Percentiles rank a stretch among this genome's conserved stretches.
Evolutionary conservation across 306 rosid genomes (phyloP).

Genomic region (Trifolium repens): DNA sequence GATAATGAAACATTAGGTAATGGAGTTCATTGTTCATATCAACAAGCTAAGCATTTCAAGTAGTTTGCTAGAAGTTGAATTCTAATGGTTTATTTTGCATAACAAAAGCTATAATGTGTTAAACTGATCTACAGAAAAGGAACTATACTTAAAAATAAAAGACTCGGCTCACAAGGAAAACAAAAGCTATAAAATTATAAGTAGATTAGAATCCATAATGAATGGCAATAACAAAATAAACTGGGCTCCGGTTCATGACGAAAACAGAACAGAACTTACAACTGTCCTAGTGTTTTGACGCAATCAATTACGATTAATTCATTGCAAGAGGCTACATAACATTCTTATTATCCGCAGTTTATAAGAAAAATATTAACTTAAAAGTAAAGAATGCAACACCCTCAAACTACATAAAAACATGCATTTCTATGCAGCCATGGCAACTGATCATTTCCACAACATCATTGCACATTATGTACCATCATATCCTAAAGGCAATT

Average conservation of each 20-base stretch:
- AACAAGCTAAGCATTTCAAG: slow-evolving; percentile 17
- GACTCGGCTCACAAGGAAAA: no score
- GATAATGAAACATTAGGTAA: not conserved
- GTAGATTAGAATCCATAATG: slow-evolving; percentile 2
- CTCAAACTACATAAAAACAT: slow-evolving; percentile 3
- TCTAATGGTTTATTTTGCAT: not conserved
- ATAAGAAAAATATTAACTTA: not conserved
- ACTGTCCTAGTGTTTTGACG: slow-evolving; percentile 17
- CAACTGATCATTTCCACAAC: slow-evolving; percentile 29
- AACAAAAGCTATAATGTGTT: not conserved
- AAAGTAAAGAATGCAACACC: slow-evolving; percentile 5
- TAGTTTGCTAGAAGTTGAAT: slow-evolving; percentile 25
- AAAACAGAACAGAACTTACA: slow-evolving; percentile 24
- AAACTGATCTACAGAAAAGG: slow-evolving; percentile 15
- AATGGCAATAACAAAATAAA: not conserved
- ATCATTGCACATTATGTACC: slow-evolving; percentile 14
- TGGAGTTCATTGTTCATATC: slow-evolving; percentile 5
- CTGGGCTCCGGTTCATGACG: slow-evolving; percentile 1
- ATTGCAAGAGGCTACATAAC: not conserved
- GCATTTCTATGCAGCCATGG: slow-evolving; percentile 11
- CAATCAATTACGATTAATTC: not conserved
- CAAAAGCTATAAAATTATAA: no score
- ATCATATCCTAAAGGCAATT: slow-evolving; percentile 19
- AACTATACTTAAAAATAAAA: slow-evolving; percentile 28
- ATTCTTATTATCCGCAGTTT: not conserved